Conservation (phyloP, 306 rosid species). For the Gastrolobium villosum region DNA sequence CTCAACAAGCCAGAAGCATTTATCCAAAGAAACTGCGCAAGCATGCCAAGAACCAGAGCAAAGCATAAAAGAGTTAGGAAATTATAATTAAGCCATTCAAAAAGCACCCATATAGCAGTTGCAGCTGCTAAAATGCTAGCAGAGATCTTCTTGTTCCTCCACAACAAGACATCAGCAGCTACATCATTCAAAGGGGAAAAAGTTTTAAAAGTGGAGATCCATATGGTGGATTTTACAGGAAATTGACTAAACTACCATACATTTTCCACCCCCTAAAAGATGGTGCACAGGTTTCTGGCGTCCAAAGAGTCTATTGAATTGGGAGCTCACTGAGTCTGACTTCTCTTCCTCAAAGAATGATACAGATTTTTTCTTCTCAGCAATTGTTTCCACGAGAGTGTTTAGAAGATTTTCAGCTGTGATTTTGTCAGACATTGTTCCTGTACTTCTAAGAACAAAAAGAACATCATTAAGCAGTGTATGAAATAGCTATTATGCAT, state of each 20-base stretch:
- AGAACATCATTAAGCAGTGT: constrained; percentile 19
- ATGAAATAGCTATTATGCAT: constrained; percentile 21
- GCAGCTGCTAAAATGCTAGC: constrained; percentile 78
- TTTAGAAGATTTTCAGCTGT: constrained; percentile 64
- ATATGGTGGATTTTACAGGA: constrained; percentile 28
- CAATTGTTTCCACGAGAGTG: constrained; percentile 65
- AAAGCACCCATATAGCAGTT: constrained; percentile 85
- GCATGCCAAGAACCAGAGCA: constrained; percentile 72
- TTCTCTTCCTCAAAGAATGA: constrained; percentile 71
- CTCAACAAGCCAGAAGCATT: constrained; percentile 70
- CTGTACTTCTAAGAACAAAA: constrained; percentile 44
- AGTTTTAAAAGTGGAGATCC: constrained; percentile 19
- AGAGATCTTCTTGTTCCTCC: constrained; percentile 99
- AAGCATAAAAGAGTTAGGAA: constrained; percentile 72
- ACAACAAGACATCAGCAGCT: constrained; percentile 96
- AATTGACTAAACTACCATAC: constrained; percentile 56
- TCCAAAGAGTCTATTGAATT: constrained; percentile 79
- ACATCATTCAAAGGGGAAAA: constrained; percentile 43
- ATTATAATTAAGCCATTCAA: constrained; percentile 93
- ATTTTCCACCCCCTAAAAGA: constrained; percentile 92
- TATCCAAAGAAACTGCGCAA: constrained; percentile 84
- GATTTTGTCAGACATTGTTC: constrained; percentile 78
- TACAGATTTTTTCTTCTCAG: constrained; percentile 64
- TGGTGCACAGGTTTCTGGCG: constrained; percentile 85
- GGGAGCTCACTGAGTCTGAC: constrained; percentile 58